Evolutionary conservation across 345 rosid species (phyloP), one percentile per base, ranked within the genome.

Genomic region (Eucalyptus albens): DNA sequence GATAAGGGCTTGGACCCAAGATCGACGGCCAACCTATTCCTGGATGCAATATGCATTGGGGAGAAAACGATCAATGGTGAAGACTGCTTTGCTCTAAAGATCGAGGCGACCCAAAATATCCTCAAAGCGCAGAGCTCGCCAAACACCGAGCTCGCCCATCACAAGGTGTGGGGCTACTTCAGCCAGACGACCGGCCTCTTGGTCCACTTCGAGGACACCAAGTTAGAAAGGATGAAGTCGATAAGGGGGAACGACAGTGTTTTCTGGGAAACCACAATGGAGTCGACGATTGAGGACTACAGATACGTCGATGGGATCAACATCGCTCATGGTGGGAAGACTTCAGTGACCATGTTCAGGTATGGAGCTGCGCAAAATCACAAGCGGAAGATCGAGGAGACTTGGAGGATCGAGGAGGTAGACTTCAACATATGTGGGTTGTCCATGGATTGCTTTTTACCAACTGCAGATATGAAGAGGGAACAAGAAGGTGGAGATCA

Each of bases 91-190:
- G 94, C 94, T 8, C 94, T 97, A 50, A 97, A 95, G 92, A 65
- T 97, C 2, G 99, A 97, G 53, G 94, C 99, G 0, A 90, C 94
- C 15, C 31, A 93, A 17, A 88, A 83, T 24, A 85, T 92, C 55
- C 96, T 96, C 37, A 93, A 92, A 88, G 94, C 94, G 2, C 99
- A 97, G 85, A 93, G 96, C 90, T 94, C 96, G 11, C 88, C 94
- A 4, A 93, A 95, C 90, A 94, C 98, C 7, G 98, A 97, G 88
- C 93, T 97, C 50, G 87, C 94, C 51, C 98, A 97, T 92, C 99
- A 97, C 86, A 96, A 93, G 2, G 89, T 97, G n/a, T 94, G 99
- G 99, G 99, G 99, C 12, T 95, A 93, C 91, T 96, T 97, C 94
- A 95, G 99, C 96, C 98, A 97, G 88, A 90, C 96, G 42, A 96